Conservation (phyloP, 768 basidiomycete genomes). For the Nidularia sp. region DNA sequence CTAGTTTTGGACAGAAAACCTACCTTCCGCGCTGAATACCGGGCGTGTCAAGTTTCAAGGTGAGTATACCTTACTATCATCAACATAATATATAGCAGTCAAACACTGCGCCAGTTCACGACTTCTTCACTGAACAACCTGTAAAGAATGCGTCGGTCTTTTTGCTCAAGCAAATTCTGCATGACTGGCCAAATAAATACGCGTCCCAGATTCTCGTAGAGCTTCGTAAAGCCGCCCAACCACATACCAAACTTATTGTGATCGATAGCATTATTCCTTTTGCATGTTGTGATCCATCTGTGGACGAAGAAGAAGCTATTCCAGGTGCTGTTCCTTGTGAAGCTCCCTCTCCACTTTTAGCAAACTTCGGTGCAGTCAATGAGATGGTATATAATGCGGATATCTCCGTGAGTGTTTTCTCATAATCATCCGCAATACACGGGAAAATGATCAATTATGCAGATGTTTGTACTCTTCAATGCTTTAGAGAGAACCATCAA, state of each 20-base stretch:
- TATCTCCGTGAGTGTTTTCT: slow-evolving; percentile 11
- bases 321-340: slow-evolving; percentile 1
- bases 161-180: slow-evolving; percentile 46
- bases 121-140: slow-evolving; percentile 48
- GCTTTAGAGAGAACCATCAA: neutral
- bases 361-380: slow-evolving; percentile 18
- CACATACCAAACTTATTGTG: slow-evolving; percentile 24
- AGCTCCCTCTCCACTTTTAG: slow-evolving; percentile 10
- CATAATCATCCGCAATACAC: neutral
- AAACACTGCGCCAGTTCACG: slow-evolving; percentile 28
- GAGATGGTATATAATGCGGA: slow-evolving; percentile 13
- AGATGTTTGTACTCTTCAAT: neutral
- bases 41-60: neutral
- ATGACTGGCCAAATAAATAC: slow-evolving; percentile 48
- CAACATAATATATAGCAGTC: neutral
- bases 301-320: neutral
- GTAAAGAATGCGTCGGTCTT: slow-evolving; percentile 32
- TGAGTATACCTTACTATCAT: neutral
- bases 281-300: slow-evolving; percentile 10
- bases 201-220: slow-evolving; percentile 18
- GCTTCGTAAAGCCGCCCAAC: slow-evolving; percentile 19
- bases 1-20: neutral
- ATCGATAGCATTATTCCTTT: slow-evolving; percentile 25
- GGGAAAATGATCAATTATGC: neutral
- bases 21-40: neutral